Percentiles rank a stretch among this genome's conserved stretches.
These are phyloP conservation scores for Camellia sinensis DNA, from an alignment of 148 eudicot genomes.

Conservation along the genomic window DNA sequence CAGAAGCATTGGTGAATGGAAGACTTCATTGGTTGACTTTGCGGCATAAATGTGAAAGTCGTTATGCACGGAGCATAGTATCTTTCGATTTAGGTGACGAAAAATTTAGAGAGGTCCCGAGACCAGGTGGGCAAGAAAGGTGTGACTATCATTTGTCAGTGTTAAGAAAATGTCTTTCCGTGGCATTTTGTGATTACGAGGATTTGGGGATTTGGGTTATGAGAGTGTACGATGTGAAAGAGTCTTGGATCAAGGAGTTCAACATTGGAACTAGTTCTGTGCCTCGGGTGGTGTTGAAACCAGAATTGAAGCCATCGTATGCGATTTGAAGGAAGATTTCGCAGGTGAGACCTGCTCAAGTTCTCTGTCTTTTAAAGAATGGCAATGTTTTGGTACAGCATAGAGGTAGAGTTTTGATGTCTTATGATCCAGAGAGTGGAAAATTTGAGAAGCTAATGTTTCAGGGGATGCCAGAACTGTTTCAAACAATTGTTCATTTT, in stretches of 20 bases:
- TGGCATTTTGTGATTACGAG: background rate
- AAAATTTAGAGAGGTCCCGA: constrained; percentile 16
- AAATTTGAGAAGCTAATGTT: constrained; percentile 8
- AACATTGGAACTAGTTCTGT: constrained; percentile 10
- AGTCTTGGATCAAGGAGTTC: constrained; percentile 1
- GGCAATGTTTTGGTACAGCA: constrained; percentile 31
- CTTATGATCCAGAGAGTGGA: constrained; percentile 23
- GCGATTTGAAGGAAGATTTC: constrained; percentile 18
- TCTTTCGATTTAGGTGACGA: constrained; percentile 31
- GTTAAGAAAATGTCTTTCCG: constrained; percentile 24
- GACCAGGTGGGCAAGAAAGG: background rate
- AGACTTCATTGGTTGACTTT: constrained; percentile 29
- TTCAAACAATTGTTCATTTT: constrained; percentile 23
- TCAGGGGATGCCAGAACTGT: constrained; percentile 21
- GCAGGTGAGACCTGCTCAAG: background rate
- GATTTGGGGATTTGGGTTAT: constrained; percentile 26
- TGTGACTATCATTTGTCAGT: constrained; percentile 16
- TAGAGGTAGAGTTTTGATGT: constrained; percentile 22
- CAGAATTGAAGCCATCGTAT: background rate
- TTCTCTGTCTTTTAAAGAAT: constrained; percentile 25
- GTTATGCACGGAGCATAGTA: constrained; percentile 8
- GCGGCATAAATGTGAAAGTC: background rate
- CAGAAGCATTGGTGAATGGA: constrained; percentile 19
- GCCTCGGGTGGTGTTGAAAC: background rate
- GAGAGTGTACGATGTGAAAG: constrained; percentile 24